Base-by-base conservation (phyloP, 495 filamentous ascomycete genomes). In the Bacidia gigantensis region DNA sequence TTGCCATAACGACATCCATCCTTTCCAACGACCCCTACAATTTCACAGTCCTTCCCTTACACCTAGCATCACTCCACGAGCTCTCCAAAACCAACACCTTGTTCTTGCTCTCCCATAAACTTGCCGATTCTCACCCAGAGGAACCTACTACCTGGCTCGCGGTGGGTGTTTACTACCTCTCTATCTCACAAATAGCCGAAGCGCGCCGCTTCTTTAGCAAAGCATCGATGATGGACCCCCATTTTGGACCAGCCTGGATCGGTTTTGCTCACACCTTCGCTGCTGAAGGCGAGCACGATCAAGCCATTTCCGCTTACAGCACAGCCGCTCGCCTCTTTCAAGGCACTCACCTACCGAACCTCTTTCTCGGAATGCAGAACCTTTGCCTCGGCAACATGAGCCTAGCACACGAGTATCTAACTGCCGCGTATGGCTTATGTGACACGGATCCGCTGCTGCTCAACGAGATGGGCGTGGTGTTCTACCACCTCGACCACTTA, bases 241-340 rank as follows among this genome's bases (percentile, higher is more conserved):
- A 97, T 69, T 97, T 94, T 59, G 93, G 92, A 3, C 87, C 93
- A 3, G 92, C 92, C 38, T 99, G 92, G 92, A 97, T 99, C 54
- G 92, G 92, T 9, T 99, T 99, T 67, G 92, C 92, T 21, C 92
- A 99, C 69, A 99, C 93, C 0, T 99, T 99, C 64, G 93, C 92
- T n/a, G 90, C 90, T n/a, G 92, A 99, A 67, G 92, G 93, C 50
- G 92, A 99, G 67, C 89, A 97, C 67, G 92, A 99, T 63, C 92
- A 99, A 69, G 92, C 92, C 49, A 95, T 99, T 55, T 89, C 90
- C 14, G 92, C 93, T 5, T 99, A 99, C 72, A 92, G 86, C 35
- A 99, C 92, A 12, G 92, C 92, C 0, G 92, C 90, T 11, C 77
- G 93, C 24, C 72, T 99, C 1, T 99, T 99, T 70, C 90, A 95